A percentile compares a stretch with the other conserved stretches of the same genome.
phyloP scores from a whole-genome alignment of 768 basidiomycete species.

The Amanita subjunquillea region DNA sequence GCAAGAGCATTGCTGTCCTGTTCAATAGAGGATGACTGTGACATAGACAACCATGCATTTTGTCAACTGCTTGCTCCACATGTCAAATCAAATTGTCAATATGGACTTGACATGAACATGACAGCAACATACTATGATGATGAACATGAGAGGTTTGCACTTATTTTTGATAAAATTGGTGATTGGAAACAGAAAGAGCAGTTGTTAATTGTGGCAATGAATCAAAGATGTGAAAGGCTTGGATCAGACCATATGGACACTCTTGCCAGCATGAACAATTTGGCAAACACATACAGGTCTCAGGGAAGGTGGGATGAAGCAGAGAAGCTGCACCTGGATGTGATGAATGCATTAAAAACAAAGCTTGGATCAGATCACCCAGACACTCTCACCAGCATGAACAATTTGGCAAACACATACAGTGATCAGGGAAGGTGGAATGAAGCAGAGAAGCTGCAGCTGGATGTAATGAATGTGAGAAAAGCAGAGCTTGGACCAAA shows the following conservation, averaged over 20 bases:
- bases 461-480: neutral
- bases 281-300: too few species aligned
- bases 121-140: neutral
- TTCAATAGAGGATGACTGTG: neutral
- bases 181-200: neutral
- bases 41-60: too few species aligned
- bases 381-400: too few species aligned
- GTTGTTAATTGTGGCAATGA: neutral
- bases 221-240: neutral
- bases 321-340: too few species aligned
- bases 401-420: neutral
- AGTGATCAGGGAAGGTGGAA: too few species aligned
- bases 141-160: neutral
- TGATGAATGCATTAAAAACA: too few species aligned
- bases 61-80: too few species aligned
- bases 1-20: slow-evolving; percentile 1
- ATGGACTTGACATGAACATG: neutral
- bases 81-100: neutral
- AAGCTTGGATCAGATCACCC: too few species aligned
- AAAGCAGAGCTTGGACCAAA: neutral
- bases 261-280: too few species aligned
- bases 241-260: too few species aligned
- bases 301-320: too few species aligned
- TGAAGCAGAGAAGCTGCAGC: neutral
- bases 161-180: neutral